A percentile compares a stretch with the other conserved stretches of the same genome.
phyloP scores from a whole-genome alignment of 345 rosid species.

The Excoecaria agallocha region DNA sequence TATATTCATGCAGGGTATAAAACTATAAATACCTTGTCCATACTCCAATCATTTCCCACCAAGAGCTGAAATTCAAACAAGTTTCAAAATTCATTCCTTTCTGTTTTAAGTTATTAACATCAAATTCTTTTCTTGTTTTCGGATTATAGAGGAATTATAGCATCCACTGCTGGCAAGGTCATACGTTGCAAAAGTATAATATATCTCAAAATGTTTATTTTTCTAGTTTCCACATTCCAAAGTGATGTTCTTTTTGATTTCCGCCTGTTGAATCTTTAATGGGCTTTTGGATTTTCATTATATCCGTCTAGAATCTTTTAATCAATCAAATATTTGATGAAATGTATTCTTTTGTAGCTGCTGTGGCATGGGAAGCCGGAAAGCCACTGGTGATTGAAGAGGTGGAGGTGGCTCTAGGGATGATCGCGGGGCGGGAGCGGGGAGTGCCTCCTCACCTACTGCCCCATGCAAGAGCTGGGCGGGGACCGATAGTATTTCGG shows the following conservation, averaged over 20 bases:
- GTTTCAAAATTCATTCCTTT: background rate
- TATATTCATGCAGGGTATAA: background rate
- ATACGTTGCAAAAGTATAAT: background rate
- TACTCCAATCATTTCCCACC: background rate
- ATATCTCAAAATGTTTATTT: too few relatives aligned
- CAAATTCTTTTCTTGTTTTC: background rate
- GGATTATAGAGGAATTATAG: background rate
- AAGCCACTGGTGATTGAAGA: conserved; percentile 82
- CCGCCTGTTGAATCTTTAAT: too few relatives aligned
- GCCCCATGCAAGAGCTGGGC: too few relatives aligned
- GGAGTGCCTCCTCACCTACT: too few relatives aligned
- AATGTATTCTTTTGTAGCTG: conserved; percentile 36
- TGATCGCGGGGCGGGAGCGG: too few relatives aligned
- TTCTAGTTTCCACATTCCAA: background rate
- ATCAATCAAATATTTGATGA: too few relatives aligned
- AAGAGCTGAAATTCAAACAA: background rate
- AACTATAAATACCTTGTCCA: background rate
- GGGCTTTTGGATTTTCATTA: too few relatives aligned
- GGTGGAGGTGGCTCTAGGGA: conserved; percentile 89
- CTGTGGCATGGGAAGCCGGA: conserved; percentile 90
- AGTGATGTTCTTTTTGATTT: too few relatives aligned
- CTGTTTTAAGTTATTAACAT: background rate
- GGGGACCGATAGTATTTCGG: too few relatives aligned
- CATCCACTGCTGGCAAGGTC: background rate
- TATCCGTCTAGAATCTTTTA: too few relatives aligned